A percentile compares a stretch with the other conserved stretches of the same genome.
phyloP scores from a whole-genome alignment of 2,329 filamentous ascomycete species.

The Neofusicoccum ribis region DNA sequence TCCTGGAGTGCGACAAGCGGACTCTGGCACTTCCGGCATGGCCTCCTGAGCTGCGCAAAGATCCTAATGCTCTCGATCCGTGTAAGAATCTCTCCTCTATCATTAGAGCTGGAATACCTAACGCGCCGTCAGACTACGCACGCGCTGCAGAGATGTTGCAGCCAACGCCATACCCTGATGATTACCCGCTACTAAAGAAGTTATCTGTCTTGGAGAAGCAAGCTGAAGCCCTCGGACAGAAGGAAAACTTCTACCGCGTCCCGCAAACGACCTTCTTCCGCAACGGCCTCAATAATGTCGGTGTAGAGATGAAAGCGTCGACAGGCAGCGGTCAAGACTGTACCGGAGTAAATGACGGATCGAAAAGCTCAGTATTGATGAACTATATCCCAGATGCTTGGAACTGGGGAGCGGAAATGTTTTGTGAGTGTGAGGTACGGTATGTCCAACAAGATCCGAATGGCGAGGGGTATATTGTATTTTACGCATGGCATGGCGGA shows the following conservation, averaged over 20 bases:
- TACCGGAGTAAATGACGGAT: slow-evolving; percentile 67
- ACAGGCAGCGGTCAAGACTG: slow-evolving; percentile 62
- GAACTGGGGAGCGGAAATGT: slow-evolving; percentile 72
- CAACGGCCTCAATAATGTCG: slow-evolving; percentile 62
- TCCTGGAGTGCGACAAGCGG: slow-evolving; percentile 58
- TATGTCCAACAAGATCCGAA: slow-evolving; percentile 57
- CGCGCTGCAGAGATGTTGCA: slow-evolving; percentile 59
- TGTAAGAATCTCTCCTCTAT: slow-evolving; percentile 45
- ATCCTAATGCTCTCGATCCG: slow-evolving; percentile 45
- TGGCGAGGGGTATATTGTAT: slow-evolving; percentile 59
- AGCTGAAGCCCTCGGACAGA: slow-evolving; percentile 53
- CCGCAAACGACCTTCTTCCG: slow-evolving; percentile 65
- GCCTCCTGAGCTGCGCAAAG: slow-evolving; percentile 57
- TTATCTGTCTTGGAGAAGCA: slow-evolving; percentile 59
- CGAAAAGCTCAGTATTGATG: slow-evolving; percentile 65
- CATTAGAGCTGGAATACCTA: neutral
- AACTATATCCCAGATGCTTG: slow-evolving; percentile 70
- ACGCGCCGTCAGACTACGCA: slow-evolving; percentile 53
- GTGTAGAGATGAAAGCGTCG: slow-evolving; percentile 63
- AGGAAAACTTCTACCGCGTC: slow-evolving; percentile 56
- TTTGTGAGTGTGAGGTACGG: slow-evolving; percentile 67
- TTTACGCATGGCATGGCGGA: slow-evolving; percentile 64
- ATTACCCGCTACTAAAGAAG: slow-evolving; percentile 61
- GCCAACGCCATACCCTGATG: slow-evolving; percentile 58
- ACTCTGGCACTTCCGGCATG: slow-evolving; percentile 57